A percentile compares a stretch with the other conserved stretches of the same genome.
Evolutionary conservation across 2,329 filamentous ascomycete genomes (phyloP).

Genomic region (Fusarium oxysporum): DNA sequence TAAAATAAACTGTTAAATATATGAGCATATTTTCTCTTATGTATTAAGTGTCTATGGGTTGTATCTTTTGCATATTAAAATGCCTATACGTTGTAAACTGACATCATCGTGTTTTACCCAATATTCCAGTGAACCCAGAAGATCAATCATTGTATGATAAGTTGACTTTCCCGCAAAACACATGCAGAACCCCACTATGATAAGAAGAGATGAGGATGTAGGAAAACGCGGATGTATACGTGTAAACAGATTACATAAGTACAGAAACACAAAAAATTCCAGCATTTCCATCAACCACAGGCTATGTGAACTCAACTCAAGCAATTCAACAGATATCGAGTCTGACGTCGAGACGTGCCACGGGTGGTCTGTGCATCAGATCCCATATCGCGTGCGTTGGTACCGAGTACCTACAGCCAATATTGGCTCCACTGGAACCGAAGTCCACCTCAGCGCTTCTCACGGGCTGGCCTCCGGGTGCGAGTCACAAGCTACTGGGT

Average conservation of each 20-base stretch:
- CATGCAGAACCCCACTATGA: too few relatives aligned
- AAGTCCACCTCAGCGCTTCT: conserved; percentile 14
- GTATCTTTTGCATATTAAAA: neutral
- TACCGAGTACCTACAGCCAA: neutral
- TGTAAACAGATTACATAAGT: neutral
- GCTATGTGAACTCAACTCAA: neutral
- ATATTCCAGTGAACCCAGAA: neutral
- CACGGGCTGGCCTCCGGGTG: conserved; percentile 2
- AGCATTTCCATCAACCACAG: neutral
- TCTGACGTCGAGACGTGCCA: conserved; percentile 15
- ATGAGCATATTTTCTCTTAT: neutral
- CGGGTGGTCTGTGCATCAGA: conserved; percentile 27
- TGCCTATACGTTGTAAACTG: neutral
- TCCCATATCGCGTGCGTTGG: conserved; percentile 15
- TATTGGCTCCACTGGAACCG: conserved; percentile 19
- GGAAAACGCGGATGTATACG: neutral
- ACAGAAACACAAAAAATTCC: neutral
- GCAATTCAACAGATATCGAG: conserved; percentile 4
- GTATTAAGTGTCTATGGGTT: neutral
- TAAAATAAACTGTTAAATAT: neutral
- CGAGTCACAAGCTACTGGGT: conserved; percentile 35
- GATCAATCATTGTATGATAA: rapidly evolving
- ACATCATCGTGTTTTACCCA: neutral
- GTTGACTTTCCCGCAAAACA: neutral
- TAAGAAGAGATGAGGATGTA: neutral